phyloP scores from a whole-genome alignment of 2,329 filamentous ascomycete genomes.

The Fusarium sp. region DNA sequence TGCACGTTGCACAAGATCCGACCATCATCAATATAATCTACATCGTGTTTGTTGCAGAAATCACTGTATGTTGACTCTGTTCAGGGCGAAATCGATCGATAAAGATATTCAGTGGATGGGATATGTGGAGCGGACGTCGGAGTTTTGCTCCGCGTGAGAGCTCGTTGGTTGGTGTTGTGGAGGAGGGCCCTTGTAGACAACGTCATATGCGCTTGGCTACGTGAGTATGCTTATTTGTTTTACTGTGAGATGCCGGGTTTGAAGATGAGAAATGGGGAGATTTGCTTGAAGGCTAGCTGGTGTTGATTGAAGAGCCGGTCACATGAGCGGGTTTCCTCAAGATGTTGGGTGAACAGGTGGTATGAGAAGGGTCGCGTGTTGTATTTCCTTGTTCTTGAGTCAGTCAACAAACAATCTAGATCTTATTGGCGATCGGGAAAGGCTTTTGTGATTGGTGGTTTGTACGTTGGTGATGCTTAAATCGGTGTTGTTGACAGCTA shows the following conservation, averaged over 20 bases:
- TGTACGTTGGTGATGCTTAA: not conserved
- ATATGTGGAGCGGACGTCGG: slow-evolving; percentile 27
- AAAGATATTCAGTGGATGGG: slow-evolving; percentile 6
- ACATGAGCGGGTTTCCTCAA: slow-evolving; percentile 10
- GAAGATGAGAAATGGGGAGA: not conserved
- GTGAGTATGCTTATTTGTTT: not conserved
- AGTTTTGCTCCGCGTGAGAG: slow-evolving; percentile 22
- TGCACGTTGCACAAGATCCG: not conserved
- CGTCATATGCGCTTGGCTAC: slow-evolving; percentile 31
- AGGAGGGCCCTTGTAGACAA: slow-evolving; percentile 13
- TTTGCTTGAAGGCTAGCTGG: not conserved
- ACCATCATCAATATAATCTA: not conserved
- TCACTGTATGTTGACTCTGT: not conserved
- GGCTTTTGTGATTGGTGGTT: not conserved
- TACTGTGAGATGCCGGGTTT: not conserved
- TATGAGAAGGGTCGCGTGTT: not conserved
- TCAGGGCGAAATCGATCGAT: slow-evolving; percentile 18
- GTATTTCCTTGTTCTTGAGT: not conserved
- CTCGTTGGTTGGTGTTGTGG: slow-evolving; percentile 27
- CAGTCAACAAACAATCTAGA: not conserved
- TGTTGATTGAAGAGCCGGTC: not conserved
- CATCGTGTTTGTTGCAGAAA: not conserved
- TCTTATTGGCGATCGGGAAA: not conserved
- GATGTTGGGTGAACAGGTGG: not conserved
- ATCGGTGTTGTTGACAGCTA: not conserved